These are phyloP conservation scores for Fraxinus greggii DNA, from an alignment of 305 asterid genomes.

Conservation along the genomic window DNA sequence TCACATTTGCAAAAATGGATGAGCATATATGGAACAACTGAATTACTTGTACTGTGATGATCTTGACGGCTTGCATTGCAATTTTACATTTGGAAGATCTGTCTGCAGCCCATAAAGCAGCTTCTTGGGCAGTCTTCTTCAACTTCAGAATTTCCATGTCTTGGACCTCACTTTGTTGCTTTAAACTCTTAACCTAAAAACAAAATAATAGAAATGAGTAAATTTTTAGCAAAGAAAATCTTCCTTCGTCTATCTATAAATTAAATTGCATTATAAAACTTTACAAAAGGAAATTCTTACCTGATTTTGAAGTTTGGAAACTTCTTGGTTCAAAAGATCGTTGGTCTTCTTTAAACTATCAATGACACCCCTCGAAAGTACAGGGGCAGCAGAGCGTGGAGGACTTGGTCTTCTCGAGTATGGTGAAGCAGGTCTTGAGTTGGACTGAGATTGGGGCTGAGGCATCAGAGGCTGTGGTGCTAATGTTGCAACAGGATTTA, in stretches of 20 bases:
- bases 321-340: conserved; percentile 70
- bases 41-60: conserved; percentile 60
- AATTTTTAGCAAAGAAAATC: not conserved
- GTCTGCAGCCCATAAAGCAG: conserved; percentile 51
- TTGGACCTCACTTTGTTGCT: conserved; percentile 63
- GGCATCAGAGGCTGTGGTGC: conserved; percentile 39
- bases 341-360: conserved; percentile 80
- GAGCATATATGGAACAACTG: not conserved
- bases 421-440: conserved; percentile 75
- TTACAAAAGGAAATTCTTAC: conserved; percentile 32
- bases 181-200: conserved; percentile 54
- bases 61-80: conserved; percentile 57
- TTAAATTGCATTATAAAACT: not conserved
- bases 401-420: conserved; percentile 89
- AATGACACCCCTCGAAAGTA: conserved; percentile 70
- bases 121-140: conserved; percentile 52
- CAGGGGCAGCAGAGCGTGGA: conserved; percentile 72
- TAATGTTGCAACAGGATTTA: conserved; percentile 55
- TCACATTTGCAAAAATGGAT: not conserved
- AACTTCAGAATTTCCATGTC: conserved; percentile 60
- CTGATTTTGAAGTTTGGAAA: conserved; percentile 64
- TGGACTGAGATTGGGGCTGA: conserved; percentile 35
- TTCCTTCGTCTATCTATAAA: not conserved
- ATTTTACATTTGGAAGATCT: conserved; percentile 52
- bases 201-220: not conserved